Evolutionary conservation across 1,139 yeast genomes (phyloP).

Genomic region (Candida tetrigidarum): DNA sequence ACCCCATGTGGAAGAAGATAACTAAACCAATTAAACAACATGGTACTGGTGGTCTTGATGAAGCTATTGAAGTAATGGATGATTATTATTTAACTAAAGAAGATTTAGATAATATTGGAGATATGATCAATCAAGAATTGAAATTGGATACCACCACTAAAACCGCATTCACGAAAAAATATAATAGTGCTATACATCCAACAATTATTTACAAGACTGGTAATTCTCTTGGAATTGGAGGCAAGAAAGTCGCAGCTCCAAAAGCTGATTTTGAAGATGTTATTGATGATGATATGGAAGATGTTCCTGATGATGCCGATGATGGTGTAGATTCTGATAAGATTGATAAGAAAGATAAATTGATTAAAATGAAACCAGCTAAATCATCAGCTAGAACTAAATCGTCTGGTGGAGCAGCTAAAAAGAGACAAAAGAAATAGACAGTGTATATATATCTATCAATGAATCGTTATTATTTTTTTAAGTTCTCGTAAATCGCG

Average conservation of each 20-base stretch:
- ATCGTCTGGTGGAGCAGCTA: slow-evolving; percentile 16
- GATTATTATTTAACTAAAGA: slow-evolving; percentile 83
- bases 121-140: slow-evolving; percentile 42
- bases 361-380: slow-evolving; percentile 43
- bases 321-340: slow-evolving; percentile 34
- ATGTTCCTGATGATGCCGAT: slow-evolving; percentile 36
- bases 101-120: slow-evolving; percentile 82
- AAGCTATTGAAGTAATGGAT: slow-evolving; percentile 75
- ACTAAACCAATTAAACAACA: slow-evolving; percentile 59
- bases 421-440: slow-evolving; percentile 19
- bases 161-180: slow-evolving; percentile 82
- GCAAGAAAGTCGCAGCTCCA: slow-evolving; percentile 32
- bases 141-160: slow-evolving; percentile 76
- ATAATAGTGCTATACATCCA: slow-evolving; percentile 80
- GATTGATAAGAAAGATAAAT: slow-evolving; percentile 47
- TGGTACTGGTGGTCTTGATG: slow-evolving; percentile 63
- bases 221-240: slow-evolving; percentile 47
- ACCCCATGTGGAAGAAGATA: slow-evolving; percentile 60
- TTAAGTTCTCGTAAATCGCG: not conserved
- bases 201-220: slow-evolving; percentile 81
- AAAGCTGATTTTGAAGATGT: slow-evolving; percentile 63
- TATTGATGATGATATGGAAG: slow-evolving; percentile 59
- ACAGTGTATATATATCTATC: not conserved
- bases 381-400: slow-evolving; percentile 17
- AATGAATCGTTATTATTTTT: not conserved